Evolutionary conservation across 768 basidiomycete species (phyloP), one percentile per base, ranked within the genome.

Genomic region (Termitomyces sp.): DNA sequence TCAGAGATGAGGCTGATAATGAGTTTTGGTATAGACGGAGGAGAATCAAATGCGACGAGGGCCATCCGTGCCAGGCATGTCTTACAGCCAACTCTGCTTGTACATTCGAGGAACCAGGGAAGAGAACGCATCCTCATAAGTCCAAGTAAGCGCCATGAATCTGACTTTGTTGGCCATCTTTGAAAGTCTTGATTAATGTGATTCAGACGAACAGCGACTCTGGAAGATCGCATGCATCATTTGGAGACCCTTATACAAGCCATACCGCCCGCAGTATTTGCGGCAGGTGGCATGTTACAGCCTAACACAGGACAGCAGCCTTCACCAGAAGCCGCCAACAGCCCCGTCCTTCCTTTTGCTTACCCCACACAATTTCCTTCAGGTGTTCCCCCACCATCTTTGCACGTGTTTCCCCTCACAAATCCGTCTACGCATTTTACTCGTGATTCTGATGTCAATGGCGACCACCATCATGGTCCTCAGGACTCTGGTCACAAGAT

Each of bases 211-310:
- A 88, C 90, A 11, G 83, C 89, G 50, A 91, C 90, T 33, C 78
- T 93, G 56, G 91, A 93, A 67, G 91, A 92, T 64, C 79, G 91
- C 29, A 92, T 93, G 90, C 88, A 91, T 61, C 90, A 91, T 59
- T 79, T 93, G 12, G 91, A 93, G 67, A 86, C 85, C 10, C 77
- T 92, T 44, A 91, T 93, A 43, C 87, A 91, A 58, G 88, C 90
- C 9, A 91, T 93, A 44, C 90, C 91, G 1, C 82, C 89, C 12
- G 85, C 86, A 0, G 85, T 92, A 20, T 91, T 91, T 62, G 81
- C 85, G 6, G 83, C 86, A 0, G 78, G 81, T 0, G 81, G 82
- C 3, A 56, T 73, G 1, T 59, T 66, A 42, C 63, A 76, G 18
- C 54, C 66, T 36, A 68, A 63, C 18, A 70, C 68, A 10, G 66